phyloP scores from a whole-genome alignment of 2,329 filamentous ascomycete genomes.

The Myriosclerotinia curreyana region DNA sequence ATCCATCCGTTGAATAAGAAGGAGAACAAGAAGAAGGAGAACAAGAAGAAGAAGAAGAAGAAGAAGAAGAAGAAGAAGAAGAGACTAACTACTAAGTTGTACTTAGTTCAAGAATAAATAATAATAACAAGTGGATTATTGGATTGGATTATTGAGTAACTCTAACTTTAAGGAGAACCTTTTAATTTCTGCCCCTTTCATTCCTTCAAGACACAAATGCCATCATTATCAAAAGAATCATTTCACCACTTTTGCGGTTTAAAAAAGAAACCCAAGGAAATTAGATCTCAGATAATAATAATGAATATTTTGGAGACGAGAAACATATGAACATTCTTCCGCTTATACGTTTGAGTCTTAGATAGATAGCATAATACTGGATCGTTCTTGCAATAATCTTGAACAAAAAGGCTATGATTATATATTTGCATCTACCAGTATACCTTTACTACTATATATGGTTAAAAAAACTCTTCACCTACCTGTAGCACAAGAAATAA shows the following conservation, averaged over 20 bases:
- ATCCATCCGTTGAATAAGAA: slow-evolving; percentile 16
- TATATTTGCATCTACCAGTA: slow-evolving; percentile 3
- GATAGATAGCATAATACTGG: slow-evolving; percentile 14
- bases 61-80: too few relatives aligned
- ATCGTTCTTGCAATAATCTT: slow-evolving; percentile 9
- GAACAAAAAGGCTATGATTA: neutral
- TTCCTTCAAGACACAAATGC: slow-evolving; percentile 11
- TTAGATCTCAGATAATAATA: slow-evolving; percentile 13
- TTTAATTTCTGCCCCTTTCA: slow-evolving; percentile 1
- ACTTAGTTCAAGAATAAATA: neutral
- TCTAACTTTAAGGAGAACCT: slow-evolving; percentile 2
- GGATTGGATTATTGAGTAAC: too few relatives aligned
- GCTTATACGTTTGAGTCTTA: slow-evolving; percentile 13
- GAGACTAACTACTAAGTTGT: too few relatives aligned
- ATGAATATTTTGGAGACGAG: too few relatives aligned
- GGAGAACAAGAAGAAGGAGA: too few relatives aligned
- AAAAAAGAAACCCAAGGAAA: slow-evolving; percentile 5
- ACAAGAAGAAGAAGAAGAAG: too few relatives aligned
- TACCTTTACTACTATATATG: neutral
- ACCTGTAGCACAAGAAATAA: too few relatives aligned
- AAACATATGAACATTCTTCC: slow-evolving; percentile 2
- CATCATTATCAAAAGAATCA: slow-evolving; percentile 8
- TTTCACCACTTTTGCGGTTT: slow-evolving; percentile 1
- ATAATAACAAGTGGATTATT: slow-evolving; percentile 11
- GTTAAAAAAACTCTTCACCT: neutral